A percentile compares a stretch with the other conserved stretches of the same genome.
Evolutionary conservation across 768 basidiomycete species (phyloP).

Genomic region (Suillus bovinus): DNA sequence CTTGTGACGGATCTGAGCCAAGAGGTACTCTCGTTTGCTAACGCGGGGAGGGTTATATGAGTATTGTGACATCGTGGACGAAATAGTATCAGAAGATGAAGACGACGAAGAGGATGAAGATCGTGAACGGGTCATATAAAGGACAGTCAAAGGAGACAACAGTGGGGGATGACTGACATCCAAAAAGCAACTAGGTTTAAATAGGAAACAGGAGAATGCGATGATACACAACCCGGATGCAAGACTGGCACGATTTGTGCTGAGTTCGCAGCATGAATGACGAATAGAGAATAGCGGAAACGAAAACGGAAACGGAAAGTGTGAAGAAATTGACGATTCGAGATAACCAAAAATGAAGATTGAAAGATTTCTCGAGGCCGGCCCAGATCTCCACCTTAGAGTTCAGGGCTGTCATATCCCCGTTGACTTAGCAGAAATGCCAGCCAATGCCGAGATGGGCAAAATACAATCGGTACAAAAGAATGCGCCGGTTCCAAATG

Average conservation of each 20-base stretch:
- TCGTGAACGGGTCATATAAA: constrained; percentile 15
- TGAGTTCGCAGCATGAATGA: neutral
- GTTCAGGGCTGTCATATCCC: constrained; percentile 14
- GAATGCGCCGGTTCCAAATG: constrained; percentile 26
- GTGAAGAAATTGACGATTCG: constrained; percentile 1
- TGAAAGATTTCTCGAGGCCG: constrained; percentile 3
- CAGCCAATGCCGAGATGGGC: constrained; percentile 13
- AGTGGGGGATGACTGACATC: neutral
- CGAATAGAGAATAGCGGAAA: neutral
- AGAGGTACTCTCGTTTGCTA: constrained; percentile 84
- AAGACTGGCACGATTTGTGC: neutral
- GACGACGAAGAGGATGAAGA: constrained; percentile 28
- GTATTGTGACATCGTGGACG: constrained; percentile 24
- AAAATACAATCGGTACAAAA: constrained; percentile 21
- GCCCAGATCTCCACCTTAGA: constrained; percentile 10
- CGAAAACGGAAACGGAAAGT: constrained; percentile 1
- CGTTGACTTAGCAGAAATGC: constrained; percentile 15
- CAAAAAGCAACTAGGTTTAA: neutral
- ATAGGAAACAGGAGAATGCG: neutral
- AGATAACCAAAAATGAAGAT: neutral
- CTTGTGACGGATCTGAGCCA: constrained; percentile 86
- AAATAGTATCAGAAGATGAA: constrained; percentile 41
- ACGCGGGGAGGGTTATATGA: constrained; percentile 29
- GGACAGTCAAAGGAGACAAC: neutral
- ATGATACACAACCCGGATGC: neutral